Evolutionary conservation across 1,139 yeast genomes (phyloP).

Genomic region (Scheffersomyces illinoinensis): DNA sequence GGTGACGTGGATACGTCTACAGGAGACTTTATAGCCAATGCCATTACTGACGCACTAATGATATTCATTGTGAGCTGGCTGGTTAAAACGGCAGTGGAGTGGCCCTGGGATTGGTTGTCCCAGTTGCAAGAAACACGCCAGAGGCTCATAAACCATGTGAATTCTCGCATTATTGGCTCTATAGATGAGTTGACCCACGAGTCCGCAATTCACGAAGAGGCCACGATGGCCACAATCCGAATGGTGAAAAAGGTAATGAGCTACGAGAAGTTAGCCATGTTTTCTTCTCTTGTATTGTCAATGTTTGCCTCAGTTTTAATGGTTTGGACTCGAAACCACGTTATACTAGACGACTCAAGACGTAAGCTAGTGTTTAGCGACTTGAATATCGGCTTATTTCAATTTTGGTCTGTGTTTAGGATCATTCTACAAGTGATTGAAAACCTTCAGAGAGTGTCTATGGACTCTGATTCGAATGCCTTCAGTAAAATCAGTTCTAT

Average conservation of each 20-base stretch:
- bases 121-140: conserved; percentile 22
- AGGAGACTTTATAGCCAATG: conserved; percentile 12
- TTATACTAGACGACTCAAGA: conserved; percentile 29
- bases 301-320: conserved; percentile 25
- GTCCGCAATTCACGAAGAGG: conserved; percentile 7
- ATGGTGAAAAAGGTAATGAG: conserved; percentile 15
- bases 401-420: conserved; percentile 30
- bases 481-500: conserved; percentile 1
- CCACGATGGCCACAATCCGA: conserved; percentile 8
- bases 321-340: conserved; percentile 25
- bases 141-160: conserved; percentile 17
- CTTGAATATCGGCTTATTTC: conserved; percentile 30
- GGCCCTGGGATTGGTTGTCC: conserved; percentile 41
- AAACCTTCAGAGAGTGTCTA: conserved; percentile 5
- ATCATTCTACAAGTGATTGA: conserved; percentile 12
- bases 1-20: conserved; percentile 3
- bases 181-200: conserved; percentile 4
- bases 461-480: conserved; percentile 3
- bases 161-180: conserved; percentile 12
- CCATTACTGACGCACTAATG: conserved; percentile 30
- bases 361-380: conserved; percentile 32
- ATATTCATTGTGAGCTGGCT: conserved; percentile 29
- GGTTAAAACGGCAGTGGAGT: conserved; percentile 29
- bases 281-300: conserved; percentile 25
- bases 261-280: conserved; percentile 24